Evolutionary conservation across 2,329 filamentous ascomycete genomes (phyloP).

Genomic region (Passalora sequoiae): DNA sequence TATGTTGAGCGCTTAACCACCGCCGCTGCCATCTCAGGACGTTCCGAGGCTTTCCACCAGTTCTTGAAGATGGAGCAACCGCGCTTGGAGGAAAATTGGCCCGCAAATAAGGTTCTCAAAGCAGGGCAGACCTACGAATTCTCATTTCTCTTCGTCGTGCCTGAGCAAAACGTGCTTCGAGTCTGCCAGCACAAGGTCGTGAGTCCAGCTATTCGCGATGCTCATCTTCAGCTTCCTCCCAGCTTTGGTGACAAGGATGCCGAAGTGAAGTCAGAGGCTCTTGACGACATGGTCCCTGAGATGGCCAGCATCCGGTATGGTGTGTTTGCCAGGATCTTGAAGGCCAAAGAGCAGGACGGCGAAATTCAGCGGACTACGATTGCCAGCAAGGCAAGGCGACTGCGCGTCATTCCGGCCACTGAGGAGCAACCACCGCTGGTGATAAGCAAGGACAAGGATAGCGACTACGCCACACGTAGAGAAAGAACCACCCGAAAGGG

Average conservation of each 20-base stretch:
- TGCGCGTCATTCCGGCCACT: conserved; percentile 56
- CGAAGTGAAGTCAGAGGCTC: conserved; percentile 37
- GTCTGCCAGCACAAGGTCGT: conserved; percentile 52
- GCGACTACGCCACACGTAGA: conserved; percentile 50
- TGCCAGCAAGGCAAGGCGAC: conserved; percentile 49
- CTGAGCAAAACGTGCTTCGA: conserved; percentile 54
- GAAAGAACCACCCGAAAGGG: conserved; percentile 59
- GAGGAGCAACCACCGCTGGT: conserved; percentile 58
- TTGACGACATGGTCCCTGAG: conserved; percentile 59
- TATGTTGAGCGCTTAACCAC: conserved; percentile 52
- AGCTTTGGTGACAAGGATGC: conserved; percentile 50
- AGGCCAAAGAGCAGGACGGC: conserved; percentile 41
- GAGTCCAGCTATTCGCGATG: conserved; percentile 49
- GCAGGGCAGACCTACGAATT: conserved; percentile 54
- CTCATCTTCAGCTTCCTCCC: conserved; percentile 57
- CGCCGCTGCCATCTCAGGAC: conserved; percentile 49
- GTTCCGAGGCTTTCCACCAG: conserved; percentile 53
- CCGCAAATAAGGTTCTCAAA: conserved; percentile 50
- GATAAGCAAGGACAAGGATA: conserved; percentile 42
- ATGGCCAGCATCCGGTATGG: conserved; percentile 58
- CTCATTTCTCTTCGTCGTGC: conserved; percentile 61
- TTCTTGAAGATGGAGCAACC: conserved; percentile 61
- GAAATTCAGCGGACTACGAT: conserved; percentile 42
- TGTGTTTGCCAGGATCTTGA: conserved; percentile 37
- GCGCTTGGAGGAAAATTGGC: conserved; percentile 49